Conservation (phyloP, 2,329 filamentous ascomycete genomes). For the Ophiosphaerella korrae region DNA sequence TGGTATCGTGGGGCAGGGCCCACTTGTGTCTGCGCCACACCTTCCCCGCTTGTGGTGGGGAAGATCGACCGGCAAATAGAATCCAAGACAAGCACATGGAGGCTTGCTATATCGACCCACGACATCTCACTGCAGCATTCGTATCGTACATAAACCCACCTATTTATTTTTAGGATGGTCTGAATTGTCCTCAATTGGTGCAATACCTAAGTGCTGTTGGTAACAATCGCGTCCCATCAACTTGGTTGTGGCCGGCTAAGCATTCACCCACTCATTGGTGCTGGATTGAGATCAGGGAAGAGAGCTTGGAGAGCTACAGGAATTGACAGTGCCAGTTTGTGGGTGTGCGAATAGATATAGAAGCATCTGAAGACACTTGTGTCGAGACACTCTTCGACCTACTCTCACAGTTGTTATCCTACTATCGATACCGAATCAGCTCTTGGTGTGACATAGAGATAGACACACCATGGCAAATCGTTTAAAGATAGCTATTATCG, state of each 20-base stretch:
- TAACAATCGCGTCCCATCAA: background rate
- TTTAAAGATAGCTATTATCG: constrained; percentile 40
- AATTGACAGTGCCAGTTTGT: background rate
- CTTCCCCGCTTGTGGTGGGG: background rate
- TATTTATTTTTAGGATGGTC: too few relatives aligned
- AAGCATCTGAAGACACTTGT: background rate
- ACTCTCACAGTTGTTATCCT: background rate
- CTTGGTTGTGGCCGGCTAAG: constrained; percentile 11
- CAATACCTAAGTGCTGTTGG: background rate
- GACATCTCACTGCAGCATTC: constrained; percentile 18
- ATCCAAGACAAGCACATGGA: background rate
- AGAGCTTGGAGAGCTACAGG: constrained; percentile 6
- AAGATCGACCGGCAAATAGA: constrained; percentile 5
- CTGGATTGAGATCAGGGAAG: constrained; percentile 6
- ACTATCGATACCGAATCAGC: too few relatives aligned
- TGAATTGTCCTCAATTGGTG: background rate
- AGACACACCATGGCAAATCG: constrained; percentile 32
- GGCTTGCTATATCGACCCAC: background rate
- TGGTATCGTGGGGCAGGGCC: too few relatives aligned
- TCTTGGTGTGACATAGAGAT: background rate
- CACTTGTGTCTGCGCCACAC: too few relatives aligned
- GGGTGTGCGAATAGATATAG: constrained; percentile 10
- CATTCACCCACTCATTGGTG: constrained; percentile 15
- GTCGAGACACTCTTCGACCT: background rate
- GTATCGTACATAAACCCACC: background rate